Conservation (phyloP, 441 rosid genomes). For the Theobroma grandiflorum region DNA sequence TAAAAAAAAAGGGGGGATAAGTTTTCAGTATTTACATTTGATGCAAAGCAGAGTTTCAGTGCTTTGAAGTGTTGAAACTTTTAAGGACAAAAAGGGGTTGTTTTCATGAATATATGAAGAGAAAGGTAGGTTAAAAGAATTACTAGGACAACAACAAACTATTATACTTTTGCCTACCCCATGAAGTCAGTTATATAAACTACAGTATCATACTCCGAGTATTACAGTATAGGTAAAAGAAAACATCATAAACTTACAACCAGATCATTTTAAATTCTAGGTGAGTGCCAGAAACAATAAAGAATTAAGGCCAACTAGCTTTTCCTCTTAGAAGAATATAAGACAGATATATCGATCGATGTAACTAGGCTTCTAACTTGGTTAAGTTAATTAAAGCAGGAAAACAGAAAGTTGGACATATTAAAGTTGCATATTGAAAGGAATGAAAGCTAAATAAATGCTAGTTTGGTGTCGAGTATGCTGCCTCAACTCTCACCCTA, state of each 20-base stretch:
- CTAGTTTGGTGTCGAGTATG: neutral
- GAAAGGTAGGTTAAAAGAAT: too few species aligned
- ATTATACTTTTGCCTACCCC: neutral
- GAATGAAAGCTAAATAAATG: neutral
- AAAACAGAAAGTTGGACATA: neutral
- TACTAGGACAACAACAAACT: neutral
- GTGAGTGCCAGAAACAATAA: neutral
- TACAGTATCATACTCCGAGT: neutral
- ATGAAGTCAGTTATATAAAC: neutral
- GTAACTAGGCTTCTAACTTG: neutral
- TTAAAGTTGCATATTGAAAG: neutral
- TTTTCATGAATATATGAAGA: too few species aligned
- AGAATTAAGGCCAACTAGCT: neutral
- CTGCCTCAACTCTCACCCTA: neutral
- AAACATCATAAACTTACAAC: neutral
- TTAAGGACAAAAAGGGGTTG: neutral
- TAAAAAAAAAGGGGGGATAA: neutral
- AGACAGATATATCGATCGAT: neutral
- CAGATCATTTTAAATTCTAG: neutral
- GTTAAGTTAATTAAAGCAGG: neutral
- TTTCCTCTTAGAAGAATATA: neutral
- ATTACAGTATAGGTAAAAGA: too few species aligned
- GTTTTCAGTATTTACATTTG: neutral
- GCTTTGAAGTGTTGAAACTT: neutral
- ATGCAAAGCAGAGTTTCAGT: neutral